Evolutionary conservation across 352 stramenopile species (phyloP).

Genomic region (Peronosclerospora sorghi): DNA sequence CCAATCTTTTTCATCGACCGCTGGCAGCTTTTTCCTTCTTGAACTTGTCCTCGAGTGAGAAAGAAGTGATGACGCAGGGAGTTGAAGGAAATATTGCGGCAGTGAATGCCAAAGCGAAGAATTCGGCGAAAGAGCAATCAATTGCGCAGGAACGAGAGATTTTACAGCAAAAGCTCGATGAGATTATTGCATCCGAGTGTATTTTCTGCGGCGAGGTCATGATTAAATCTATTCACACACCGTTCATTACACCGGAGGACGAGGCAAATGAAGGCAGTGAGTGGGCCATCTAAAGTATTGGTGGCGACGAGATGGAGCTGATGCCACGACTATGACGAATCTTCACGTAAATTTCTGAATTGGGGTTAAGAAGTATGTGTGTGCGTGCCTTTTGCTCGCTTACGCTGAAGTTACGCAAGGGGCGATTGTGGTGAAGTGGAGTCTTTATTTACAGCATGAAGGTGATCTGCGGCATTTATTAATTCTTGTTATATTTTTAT

Average conservation of each 20-base stretch:
- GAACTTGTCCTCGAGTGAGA: slow-evolving; percentile 59
- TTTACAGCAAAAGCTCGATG: slow-evolving; percentile 88
- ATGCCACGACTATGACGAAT: no score
- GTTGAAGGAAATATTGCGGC: slow-evolving; percentile 26
- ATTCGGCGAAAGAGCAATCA: slow-evolving; percentile 60
- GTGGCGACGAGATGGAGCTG: no score
- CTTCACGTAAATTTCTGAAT: no score
- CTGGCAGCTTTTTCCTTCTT: slow-evolving; percentile 48
- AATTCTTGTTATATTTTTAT: no score
- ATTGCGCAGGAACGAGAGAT: slow-evolving; percentile 82
- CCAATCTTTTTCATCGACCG: slow-evolving; percentile 70
- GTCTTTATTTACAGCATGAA: no score
- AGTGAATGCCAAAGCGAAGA: slow-evolving; percentile 40
- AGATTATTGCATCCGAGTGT: slow-evolving; percentile 90
- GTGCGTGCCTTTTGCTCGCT: no score
- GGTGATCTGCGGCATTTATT: no score
- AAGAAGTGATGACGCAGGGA: slow-evolving; percentile 50
- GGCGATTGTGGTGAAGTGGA: no score
- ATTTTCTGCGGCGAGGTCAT: slow-evolving; percentile 92
- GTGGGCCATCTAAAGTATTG: slow-evolving; percentile 64
- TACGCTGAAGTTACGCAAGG: no score
- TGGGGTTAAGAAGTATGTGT: no score
- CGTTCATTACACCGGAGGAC: slow-evolving; percentile 87
- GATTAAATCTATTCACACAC: slow-evolving; percentile 90
- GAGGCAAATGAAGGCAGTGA: slow-evolving; percentile 66